Evolutionary conservation across 768 basidiomycete genomes (phyloP).

Genomic region (Podaxis carcinomalis): DNA sequence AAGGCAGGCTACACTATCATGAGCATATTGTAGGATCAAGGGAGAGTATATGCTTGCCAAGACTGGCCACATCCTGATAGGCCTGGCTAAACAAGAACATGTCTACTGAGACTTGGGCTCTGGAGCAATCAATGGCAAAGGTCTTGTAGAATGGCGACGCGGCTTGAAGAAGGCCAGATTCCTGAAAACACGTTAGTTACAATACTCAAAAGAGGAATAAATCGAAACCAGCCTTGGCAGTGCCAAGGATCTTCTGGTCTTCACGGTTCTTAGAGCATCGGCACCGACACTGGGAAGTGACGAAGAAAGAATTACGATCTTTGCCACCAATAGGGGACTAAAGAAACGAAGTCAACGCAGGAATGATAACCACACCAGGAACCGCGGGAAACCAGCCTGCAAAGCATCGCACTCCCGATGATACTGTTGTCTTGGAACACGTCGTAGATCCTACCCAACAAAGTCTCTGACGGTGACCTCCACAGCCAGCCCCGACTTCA

Average conservation of each 20-base stretch:
- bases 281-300: constrained; percentile 84
- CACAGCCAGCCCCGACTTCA: neutral
- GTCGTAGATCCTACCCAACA: constrained; percentile 82
- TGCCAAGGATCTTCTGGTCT: constrained; percentile 94
- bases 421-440: constrained; percentile 98
- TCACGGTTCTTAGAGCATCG: constrained; percentile 91
- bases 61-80: constrained; percentile 93
- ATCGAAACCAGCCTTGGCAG: constrained; percentile 62
- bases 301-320: constrained; percentile 84
- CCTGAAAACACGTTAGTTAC: constrained; percentile 36
- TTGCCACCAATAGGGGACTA: constrained; percentile 94
- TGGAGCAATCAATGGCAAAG: constrained; percentile 97
- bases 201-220: neutral
- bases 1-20: constrained; percentile 62
- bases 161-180: constrained; percentile 90
- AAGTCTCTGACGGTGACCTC: constrained; percentile 67
- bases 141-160: constrained; percentile 96
- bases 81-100: constrained; percentile 97
- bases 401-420: constrained; percentile 92
- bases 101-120: constrained; percentile 95
- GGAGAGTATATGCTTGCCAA: constrained; percentile 47
- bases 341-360: neutral
- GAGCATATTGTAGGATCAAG: neutral
- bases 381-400: constrained; percentile 79
- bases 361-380: neutral